Base-by-base conservation (phyloP, 2,329 filamentous ascomycete genomes). In the Fusarium miscanthi region DNA sequence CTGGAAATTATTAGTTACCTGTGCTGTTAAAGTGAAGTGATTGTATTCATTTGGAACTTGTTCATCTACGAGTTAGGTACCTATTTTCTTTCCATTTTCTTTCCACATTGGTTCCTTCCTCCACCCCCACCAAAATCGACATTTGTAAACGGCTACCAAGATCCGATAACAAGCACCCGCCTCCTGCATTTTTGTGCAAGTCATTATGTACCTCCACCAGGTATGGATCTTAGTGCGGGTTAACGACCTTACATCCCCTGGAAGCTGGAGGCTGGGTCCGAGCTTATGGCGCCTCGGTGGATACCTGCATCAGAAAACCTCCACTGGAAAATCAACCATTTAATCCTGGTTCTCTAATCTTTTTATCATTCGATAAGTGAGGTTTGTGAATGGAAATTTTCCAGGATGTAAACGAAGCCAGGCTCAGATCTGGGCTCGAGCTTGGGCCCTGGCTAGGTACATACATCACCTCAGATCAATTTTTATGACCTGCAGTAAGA, bases 391-490 rank as follows among this genome's bases (percentile, higher is more conserved):
- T 53, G 53, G 45, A 58, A 59, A 61, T 48, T 41, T 48, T 53
- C 60, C 42, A 70, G 70, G 70, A 57, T 74, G 31, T 35, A 41
- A 52, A 49, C 25, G 46, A 66, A 48, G 45, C 41, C 53, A 46
- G 68, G 64, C 66, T 75, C 65, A 68, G 54, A 51, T 63, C 73
- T 65, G 45, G 70, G 74, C 67, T 72, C 52, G 57, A 74, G 74
- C 72, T 63, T 62, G 38, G 35, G 49, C 51, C 38, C 49, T 49
- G 51, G 35, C 51, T 64, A 48, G 41, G 54, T 30, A 37, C 31
- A 49, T 37, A 58, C 30, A 60, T 62, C 37, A 48, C 43, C 59
- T 72, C 45, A 63, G 48, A 62, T 70, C 71, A 65, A 64, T 59
- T 51, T 63, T 63, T 41, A 53, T 46, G 41, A 54, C 53, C 58